Evolutionary conservation across 306 rosid genomes (phyloP), one percentile per base, ranked within the genome.

Genomic region (Pueraria montana): DNA sequence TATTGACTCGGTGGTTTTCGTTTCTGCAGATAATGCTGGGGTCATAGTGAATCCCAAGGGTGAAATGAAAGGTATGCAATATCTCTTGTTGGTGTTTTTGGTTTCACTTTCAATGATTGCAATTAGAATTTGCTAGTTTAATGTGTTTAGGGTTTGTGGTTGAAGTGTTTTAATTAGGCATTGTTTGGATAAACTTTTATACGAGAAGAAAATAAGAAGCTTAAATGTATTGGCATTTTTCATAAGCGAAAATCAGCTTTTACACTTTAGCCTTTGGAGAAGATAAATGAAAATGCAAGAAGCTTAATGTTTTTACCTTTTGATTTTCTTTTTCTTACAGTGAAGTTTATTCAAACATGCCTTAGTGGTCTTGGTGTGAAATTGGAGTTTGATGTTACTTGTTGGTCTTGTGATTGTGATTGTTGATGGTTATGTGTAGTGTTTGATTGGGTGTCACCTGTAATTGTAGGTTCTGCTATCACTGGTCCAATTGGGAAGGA

Each of bases 401-500:
- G 42, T 63, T 63, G 40, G 2, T 6, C 9, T 5, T n/a, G n/a
- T n/a, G n/a, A n/a, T n/a, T n/a, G n/a, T n/a, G n/a, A n/a, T n/a
- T n/a, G n/a, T n/a, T n/a, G n/a, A n/a, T n/a, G 10, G 1, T 17
- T 40, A 10, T 43, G 14, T 43, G 2, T 43, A 43, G 18, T 68
- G 55, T 68, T 79, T 72, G 13, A 65, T 58, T 4, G 0, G 0
- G 4, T 42, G 17, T 26, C 0, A 12, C 12, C 27, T 75, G 59
- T 72, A 6, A 65, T 85, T 84, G 77, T 80, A 93, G 97, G 97
- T 1, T 92, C 97, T 30, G 97, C 97, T 2, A 94, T 94, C 6
- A 94, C 98, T 11, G 98, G 97, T 16, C 97, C 97, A 43, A 92
- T 92, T 4, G 98, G 96, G 2, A 92, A 94, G 89, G 98, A 94